Percentiles rank a stretch among this genome's conserved stretches.
These are phyloP conservation scores for Anisodus acutangulus DNA, from an alignment of 257 asterid genomes.

Conservation along the genomic window DNA sequence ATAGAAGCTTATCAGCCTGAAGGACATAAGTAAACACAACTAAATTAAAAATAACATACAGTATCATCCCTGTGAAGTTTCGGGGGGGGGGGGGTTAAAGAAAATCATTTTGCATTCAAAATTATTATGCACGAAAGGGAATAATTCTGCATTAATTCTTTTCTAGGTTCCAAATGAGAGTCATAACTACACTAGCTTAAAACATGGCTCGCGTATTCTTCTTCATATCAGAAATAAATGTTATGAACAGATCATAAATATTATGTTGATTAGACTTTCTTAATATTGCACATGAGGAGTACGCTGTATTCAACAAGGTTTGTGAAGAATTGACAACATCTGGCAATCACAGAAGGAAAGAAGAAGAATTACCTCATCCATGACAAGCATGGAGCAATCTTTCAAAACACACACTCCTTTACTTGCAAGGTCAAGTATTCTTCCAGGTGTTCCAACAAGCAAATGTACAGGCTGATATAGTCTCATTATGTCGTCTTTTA, in stretches of 20 bases:
- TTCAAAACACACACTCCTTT: slow-evolving; percentile 68
- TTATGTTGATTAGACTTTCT: not conserved
- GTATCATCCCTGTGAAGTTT: not conserved
- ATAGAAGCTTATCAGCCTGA: slow-evolving; percentile 93
- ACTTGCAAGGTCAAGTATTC: slow-evolving; percentile 82
- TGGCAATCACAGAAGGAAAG: not conserved
- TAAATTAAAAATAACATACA: not conserved
- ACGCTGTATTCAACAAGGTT: not conserved
- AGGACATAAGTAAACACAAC: slow-evolving; percentile 36
- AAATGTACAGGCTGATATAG: slow-evolving; percentile 90
- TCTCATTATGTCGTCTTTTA: slow-evolving; percentile 91
- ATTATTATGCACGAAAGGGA: not conserved
- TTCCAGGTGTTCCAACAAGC: slow-evolving; percentile 92
- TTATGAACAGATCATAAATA: not conserved
- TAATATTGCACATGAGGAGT: not conserved
- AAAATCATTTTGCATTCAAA: not conserved
- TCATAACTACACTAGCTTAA: not conserved
- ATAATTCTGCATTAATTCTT: not conserved
- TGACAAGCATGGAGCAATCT: slow-evolving; percentile 66
- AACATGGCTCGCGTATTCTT: not conserved
- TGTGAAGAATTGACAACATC: not conserved
- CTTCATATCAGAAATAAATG: not conserved
- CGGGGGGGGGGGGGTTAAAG: not conserved
- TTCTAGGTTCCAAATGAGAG: not conserved
- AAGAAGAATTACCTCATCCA: slow-evolving; percentile 73